phyloP scores from a whole-genome alignment of 768 basidiomycete species.

The Candolleomyces efflorescens region DNA sequence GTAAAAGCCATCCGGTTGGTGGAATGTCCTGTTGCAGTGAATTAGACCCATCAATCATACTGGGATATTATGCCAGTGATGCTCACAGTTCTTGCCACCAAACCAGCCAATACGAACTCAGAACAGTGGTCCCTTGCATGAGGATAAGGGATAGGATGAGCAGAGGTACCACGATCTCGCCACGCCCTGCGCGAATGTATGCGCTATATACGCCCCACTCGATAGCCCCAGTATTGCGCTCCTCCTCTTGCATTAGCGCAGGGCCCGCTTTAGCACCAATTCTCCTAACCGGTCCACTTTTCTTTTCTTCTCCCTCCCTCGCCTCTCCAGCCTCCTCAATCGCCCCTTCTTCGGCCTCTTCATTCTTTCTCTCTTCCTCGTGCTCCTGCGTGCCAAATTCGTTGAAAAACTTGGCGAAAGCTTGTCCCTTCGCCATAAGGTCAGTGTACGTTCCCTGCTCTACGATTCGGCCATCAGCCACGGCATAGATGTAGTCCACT shows the following conservation, averaged over 20 bases:
- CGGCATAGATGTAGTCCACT: constrained; percentile 80
- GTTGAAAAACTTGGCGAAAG: constrained; percentile 68
- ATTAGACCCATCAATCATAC: constrained; percentile 10
- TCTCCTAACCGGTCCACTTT: constrained; percentile 30
- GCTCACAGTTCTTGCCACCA: constrained; percentile 76
- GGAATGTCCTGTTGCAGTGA: constrained; percentile 41
- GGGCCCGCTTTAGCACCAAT: constrained; percentile 38
- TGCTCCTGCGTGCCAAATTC: constrained; percentile 77
- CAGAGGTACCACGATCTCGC: constrained; percentile 58
- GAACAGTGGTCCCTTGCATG: constrained; percentile 64
- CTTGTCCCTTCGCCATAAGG: constrained; percentile 58
- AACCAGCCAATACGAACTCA: constrained; percentile 80
- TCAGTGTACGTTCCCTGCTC: constrained; percentile 79
- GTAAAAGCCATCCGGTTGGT: constrained; percentile 62
- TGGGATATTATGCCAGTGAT: neutral
- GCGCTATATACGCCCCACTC: constrained; percentile 47
- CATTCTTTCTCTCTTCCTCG: constrained; percentile 40
- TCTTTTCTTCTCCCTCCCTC: constrained; percentile 25
- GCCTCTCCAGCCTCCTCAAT: constrained; percentile 26
- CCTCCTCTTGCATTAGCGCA: constrained; percentile 78
- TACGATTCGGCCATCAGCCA: constrained; percentile 71
- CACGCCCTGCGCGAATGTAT: constrained; percentile 71
- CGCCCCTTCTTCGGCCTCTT: constrained; percentile 26
- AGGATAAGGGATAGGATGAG: constrained; percentile 57
- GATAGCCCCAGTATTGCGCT: constrained; percentile 75